Base-by-base conservation (phyloP, 768 basidiomycete species). In the Pisolithus sp. region DNA sequence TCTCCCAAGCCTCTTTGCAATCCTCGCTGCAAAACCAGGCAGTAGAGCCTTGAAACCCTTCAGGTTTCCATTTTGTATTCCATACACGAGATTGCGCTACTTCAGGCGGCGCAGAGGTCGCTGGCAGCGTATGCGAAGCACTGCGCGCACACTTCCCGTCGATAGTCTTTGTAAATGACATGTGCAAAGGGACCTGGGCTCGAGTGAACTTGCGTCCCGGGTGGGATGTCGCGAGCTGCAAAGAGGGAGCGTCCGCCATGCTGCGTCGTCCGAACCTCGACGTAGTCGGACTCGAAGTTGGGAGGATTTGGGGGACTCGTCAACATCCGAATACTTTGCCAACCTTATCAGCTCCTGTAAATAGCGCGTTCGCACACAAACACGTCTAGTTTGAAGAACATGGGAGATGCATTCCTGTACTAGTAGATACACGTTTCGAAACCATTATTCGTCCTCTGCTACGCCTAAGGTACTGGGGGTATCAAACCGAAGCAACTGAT, bases 121-220 rank as follows among this genome's bases (percentile, higher is more conserved):
- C 69, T 60, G 21, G 61, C 65, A 23, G 79, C 73, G 59, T 85
- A 85, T 37, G 75, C 73, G 60, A 82, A 85, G 64, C 85, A 86
- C 60, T 77, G 69, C 9, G 75, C 78, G 57, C 84, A 86, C 44
- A 84, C 81, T 61, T 85, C 83, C 62, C 79, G 82, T 38, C 81
- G 74, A 56, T 83, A 86, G 54, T 77, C 76, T 59, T 76, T 80
- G 63, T 78, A 78, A 47, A 86, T 71, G 31, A 82, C 80, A 46
- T 73, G 73, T 0, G 77, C 73, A 59, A 80, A 84, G 1, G 85
- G 84, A 5, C 65, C 65, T 45, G 70, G 53, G 51, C 76, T 75
- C 21, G 66, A 64, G 49, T 77, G 68, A 40, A 84, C 61, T 23
- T 69, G 68, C 8, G 75, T 74, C 48, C 72, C 71, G 38, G 71